Conservation (phyloP, 106 monocot species). For the Acorus gramineus region DNA sequence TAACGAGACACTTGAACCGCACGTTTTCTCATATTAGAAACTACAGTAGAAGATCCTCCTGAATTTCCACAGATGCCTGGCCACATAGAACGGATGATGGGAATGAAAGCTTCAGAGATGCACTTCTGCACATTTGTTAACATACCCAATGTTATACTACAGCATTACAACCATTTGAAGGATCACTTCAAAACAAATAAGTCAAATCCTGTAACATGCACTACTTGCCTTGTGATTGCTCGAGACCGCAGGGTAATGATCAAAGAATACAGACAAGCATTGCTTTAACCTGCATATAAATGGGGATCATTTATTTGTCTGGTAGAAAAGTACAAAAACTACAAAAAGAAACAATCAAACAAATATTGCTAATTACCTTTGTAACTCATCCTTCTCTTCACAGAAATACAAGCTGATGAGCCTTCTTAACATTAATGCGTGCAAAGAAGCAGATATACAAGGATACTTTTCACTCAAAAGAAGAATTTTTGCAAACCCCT, state of each 20-base stretch:
- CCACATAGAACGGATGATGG: constrained; percentile 82
- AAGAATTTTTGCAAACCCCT: constrained; percentile 92
- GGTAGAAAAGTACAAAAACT: background rate
- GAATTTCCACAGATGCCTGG: constrained; percentile 78
- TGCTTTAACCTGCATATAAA: constrained; percentile 57
- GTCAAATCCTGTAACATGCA: background rate
- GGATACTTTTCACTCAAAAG: constrained; percentile 59
- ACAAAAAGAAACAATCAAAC: background rate
- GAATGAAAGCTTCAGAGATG: constrained; percentile 66
- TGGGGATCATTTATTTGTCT: too few species aligned
- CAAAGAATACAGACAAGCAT: constrained; percentile 91
- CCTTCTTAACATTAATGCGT: constrained; percentile 43
- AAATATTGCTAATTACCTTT: constrained; percentile 29
- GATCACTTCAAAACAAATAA: too few species aligned
- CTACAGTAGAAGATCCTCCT: constrained; percentile 25
- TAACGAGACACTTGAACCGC: constrained; percentile 63
- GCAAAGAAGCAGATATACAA: constrained; percentile 39
- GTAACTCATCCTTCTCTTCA: constrained; percentile 47
- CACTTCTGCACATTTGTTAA: constrained; percentile 33
- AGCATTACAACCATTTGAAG: too few species aligned
- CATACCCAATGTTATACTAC: too few species aligned
- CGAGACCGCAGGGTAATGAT: constrained; percentile 78
- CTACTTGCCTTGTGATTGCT: constrained; percentile 56
- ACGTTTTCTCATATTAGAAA: constrained; percentile 67
- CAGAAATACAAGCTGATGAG: constrained; percentile 65